phyloP scores from a whole-genome alignment of 1,284 basidiomycete species.

The Phaffia rhodozyma region DNA sequence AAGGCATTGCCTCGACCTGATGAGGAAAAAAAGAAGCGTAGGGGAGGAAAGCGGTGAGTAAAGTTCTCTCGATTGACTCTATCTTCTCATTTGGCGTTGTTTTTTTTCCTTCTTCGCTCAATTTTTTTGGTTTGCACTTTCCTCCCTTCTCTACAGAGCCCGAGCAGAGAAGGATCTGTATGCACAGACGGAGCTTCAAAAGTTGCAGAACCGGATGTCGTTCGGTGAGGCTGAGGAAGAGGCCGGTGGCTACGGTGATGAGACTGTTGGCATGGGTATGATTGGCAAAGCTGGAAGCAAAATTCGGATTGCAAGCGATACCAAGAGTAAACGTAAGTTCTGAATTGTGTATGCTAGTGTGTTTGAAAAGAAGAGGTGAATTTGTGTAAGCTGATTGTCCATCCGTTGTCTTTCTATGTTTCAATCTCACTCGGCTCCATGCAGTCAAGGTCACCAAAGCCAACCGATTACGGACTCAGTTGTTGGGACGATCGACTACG shows the following conservation, averaged over 20 bases:
- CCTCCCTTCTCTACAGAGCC: conserved; percentile 46
- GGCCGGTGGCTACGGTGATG: conserved; percentile 78
- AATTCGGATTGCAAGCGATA: conserved; percentile 53
- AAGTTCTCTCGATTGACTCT: no score
- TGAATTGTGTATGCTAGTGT: neutral
- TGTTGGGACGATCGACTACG: conserved; percentile 60
- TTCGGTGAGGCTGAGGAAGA: conserved; percentile 96
- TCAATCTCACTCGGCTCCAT: conserved; percentile 11
- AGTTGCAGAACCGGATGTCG: conserved; percentile 90
- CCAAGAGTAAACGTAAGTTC: conserved; percentile 66
- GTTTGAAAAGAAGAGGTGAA: neutral
- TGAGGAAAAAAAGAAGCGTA: conserved; percentile 87
- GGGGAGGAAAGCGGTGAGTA: conserved; percentile 79
- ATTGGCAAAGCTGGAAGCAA: conserved; percentile 46
- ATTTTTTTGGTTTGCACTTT: neutral
- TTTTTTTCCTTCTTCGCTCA: neutral
- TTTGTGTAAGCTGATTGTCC: neutral
- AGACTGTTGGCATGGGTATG: conserved; percentile 95
- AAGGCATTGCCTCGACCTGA: conserved; percentile 95
- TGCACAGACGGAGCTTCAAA: conserved; percentile 90
- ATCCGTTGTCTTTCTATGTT: conserved; percentile 3
- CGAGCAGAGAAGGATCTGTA: conserved; percentile 95
- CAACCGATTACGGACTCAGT: conserved; percentile 79
- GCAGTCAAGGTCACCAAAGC: conserved; percentile 91
- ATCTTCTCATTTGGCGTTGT: neutral